Percentiles rank a stretch among this genome's conserved stretches.
Evolutionary conservation across 2,329 filamentous ascomycete species (phyloP).

Genomic region (Fusarium tjaetaba): DNA sequence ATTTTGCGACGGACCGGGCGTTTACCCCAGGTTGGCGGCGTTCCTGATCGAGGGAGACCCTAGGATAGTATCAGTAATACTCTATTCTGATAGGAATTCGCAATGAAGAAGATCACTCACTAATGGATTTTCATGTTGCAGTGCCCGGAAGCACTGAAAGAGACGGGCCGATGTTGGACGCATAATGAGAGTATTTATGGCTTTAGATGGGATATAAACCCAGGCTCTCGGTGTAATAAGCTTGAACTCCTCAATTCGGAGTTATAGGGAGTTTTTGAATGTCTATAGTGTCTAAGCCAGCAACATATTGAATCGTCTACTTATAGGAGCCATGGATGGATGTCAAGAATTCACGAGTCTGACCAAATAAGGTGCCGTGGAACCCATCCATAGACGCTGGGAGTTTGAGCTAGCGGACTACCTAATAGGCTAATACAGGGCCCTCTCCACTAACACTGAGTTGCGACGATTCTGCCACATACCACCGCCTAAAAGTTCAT

Average conservation of each 20-base stretch:
- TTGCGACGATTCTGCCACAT: constrained; percentile 53
- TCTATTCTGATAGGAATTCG: background rate
- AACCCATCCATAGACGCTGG: background rate
- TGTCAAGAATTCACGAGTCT: background rate
- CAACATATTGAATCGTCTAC: background rate
- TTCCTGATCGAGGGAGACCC: constrained; percentile 85
- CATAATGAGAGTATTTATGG: constrained; percentile 45
- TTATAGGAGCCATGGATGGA: no score
- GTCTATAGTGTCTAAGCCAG: background rate
- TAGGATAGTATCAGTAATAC: constrained; percentile 48
- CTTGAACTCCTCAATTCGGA: no score
- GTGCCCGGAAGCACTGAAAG: constrained; percentile 46
- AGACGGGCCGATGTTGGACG: constrained; percentile 50
- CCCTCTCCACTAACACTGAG: constrained; percentile 5
- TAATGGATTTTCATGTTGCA: constrained; percentile 85
- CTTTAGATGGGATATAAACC: background rate
- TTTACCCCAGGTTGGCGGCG: constrained; percentile 67
- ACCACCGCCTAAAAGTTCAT: constrained; percentile 63
- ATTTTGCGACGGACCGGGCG: constrained; percentile 85
- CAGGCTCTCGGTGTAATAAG: background rate
- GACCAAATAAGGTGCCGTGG: constrained; percentile 13
- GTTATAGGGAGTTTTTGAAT: background rate
- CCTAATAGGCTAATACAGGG: background rate
- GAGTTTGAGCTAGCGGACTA: constrained; percentile 16
- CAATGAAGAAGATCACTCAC: constrained; percentile 54